Evolutionary conservation across 345 rosid species (phyloP), one percentile per base, ranked within the genome.

Genomic region (Ailanthus altissimus): DNA sequence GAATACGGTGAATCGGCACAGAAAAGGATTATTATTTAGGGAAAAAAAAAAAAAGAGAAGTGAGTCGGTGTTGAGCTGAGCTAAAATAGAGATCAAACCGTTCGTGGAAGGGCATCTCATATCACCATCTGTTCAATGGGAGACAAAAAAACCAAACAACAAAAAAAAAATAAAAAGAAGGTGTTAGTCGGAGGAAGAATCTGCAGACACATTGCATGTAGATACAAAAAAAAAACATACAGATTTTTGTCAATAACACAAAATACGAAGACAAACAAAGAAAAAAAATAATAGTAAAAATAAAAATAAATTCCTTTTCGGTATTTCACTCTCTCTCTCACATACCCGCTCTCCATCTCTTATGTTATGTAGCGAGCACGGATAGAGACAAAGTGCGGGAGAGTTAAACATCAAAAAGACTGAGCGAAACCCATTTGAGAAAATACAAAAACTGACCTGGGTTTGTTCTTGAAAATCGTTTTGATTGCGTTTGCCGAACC

Each of bases 191-290:
- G 78, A 80, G 79, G 74, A 69, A 64, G 84, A 86, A 85, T 79
- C 83, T 81, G 75, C 75, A 78, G 90, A 88, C 88, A 88, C 90
- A 88, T 89, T 89, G 90, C 89, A 71, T 72, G 84, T 82, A 75
- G 71, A 80, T 85, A 77, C 84, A 80, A 87, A 79, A 54, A 26
- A 21, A 23, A 62, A 6, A 21, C 62, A 32, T 8, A 32, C n/a
- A 78, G 76, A 80, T 73, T 67, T 73, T 77, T 69, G 78, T 83
- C 79, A 82, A 15, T 75, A 81, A 25, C 81, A 79, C 85, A 78
- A 66, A 81, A 83, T 73, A 78, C 77, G 77, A 75, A 81, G 70
- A 80, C 32, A 64, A 36, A 61, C 70, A 74, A 64, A 79, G 15
- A 77, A 59, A 84, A 70, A 82, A 75, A 77, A 77, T 15, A 12